These are phyloP conservation scores for Pseudogymnoascus sp. DNA, from an alignment of 2,329 filamentous ascomycete species.

Conservation along the genomic window DNA sequence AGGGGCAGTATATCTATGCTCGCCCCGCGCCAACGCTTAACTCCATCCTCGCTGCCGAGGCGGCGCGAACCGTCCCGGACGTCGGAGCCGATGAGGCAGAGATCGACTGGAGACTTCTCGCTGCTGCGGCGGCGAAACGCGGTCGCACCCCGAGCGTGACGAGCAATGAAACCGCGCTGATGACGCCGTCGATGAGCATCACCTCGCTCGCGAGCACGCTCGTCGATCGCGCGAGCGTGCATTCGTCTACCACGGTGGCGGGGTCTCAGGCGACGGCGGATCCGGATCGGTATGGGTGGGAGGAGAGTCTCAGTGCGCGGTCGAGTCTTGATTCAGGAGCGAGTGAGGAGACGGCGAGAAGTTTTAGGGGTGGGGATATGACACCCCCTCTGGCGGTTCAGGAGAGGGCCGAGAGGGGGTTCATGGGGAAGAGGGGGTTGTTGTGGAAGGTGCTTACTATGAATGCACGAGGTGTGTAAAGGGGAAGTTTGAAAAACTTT, in stretches of 20 bases:
- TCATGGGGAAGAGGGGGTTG: not conserved
- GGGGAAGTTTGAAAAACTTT: too few relatives aligned
- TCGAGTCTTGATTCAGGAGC: not conserved
- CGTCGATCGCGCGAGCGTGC: not conserved
- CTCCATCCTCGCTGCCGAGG: not conserved
- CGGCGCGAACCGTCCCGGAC: not conserved
- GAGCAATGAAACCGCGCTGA: not conserved
- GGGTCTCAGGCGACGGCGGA: not conserved
- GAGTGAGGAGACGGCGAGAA: not conserved
- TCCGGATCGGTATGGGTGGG: slow-evolving; percentile 5
- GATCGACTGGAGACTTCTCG: not conserved
- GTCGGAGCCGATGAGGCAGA: not conserved
- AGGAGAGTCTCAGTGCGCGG: not conserved
- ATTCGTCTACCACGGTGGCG: not conserved
- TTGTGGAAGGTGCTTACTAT: slow-evolving; percentile 1
- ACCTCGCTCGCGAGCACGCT: slow-evolving; percentile 1
- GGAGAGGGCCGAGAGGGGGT: not conserved
- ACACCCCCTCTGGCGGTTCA: not conserved
- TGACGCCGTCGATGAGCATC: not conserved
- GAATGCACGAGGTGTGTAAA: not conserved
- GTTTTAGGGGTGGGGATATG: not conserved
- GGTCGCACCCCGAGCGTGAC: not conserved
- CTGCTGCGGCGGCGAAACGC: not conserved
- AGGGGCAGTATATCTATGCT: not conserved
- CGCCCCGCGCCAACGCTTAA: not conserved